These are phyloP conservation scores for Populus hybrid DNA, from an alignment of 441 rosid species.

Conservation along the genomic window DNA sequence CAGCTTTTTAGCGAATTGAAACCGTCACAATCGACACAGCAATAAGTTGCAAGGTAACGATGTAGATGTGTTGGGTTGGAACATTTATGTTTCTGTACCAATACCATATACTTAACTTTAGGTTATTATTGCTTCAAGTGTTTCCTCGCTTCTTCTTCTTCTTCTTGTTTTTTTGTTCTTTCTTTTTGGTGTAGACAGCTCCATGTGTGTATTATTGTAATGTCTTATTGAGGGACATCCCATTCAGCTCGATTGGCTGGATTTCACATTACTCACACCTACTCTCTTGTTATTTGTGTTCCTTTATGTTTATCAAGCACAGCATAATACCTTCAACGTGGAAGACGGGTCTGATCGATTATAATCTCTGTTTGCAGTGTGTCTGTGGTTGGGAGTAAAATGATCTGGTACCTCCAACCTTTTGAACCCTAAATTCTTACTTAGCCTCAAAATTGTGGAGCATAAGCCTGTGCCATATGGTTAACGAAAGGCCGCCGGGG, in stretches of 20 bases:
- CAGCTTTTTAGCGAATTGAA: too few relatives aligned
- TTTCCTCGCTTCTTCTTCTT: background rate
- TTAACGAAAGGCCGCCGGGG: too few relatives aligned
- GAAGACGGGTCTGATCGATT: too few relatives aligned
- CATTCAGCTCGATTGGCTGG: slow-evolving; percentile 8
- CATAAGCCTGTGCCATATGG: too few relatives aligned
- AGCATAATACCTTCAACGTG: too few relatives aligned
- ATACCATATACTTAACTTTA: slow-evolving; percentile 9
- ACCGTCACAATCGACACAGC: too few relatives aligned
- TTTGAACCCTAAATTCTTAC: too few relatives aligned
- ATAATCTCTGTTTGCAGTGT: too few relatives aligned
- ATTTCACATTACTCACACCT: slow-evolving; percentile 4
- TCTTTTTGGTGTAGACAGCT: slow-evolving; percentile 6
- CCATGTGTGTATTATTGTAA: slow-evolving; percentile 37
- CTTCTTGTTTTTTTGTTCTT: background rate
- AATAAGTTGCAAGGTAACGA: too few relatives aligned
- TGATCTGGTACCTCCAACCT: too few relatives aligned
- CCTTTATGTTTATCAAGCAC: slow-evolving; percentile 5
- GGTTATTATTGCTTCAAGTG: background rate
- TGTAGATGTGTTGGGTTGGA: slow-evolving; percentile 30
- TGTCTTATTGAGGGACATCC: slow-evolving; percentile 31
- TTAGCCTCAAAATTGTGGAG: too few relatives aligned
- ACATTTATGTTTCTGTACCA: slow-evolving; percentile 29
- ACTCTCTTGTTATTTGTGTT: slow-evolving; percentile 3
- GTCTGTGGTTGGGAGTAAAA: too few relatives aligned